phyloP scores from a whole-genome alignment of 2,329 filamentous ascomycete genomes.

The Talaromyces sp. region DNA sequence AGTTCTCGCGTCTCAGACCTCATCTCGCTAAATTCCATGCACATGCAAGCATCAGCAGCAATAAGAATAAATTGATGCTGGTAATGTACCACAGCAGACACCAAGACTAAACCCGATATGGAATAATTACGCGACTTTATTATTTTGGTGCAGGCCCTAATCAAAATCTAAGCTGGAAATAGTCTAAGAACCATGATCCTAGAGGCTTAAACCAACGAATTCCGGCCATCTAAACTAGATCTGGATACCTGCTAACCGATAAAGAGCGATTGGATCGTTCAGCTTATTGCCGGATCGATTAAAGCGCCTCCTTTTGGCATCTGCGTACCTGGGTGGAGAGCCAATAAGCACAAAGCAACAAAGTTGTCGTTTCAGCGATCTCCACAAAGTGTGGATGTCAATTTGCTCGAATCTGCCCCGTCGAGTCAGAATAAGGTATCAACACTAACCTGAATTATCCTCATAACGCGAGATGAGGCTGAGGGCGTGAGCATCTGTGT shows the following conservation, averaged over 20 bases:
- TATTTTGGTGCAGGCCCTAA: neutral
- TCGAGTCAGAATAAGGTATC: neutral
- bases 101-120: neutral
- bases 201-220: neutral
- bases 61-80: neutral
- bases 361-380: neutral
- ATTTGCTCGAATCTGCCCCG: neutral
- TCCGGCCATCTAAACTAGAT: neutral
- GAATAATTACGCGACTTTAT: neutral
- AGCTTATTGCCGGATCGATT: neutral
- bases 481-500: neutral
- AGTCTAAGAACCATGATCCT: neutral
- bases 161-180: neutral
- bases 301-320: neutral
- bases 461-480: constrained; percentile 2
- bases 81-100: neutral
- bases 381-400: neutral
- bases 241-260: neutral
- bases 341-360: neutral
- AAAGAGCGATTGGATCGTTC: neutral
- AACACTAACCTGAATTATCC: neutral
- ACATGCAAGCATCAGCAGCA: neutral
- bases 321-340: neutral
- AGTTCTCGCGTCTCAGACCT: neutral
- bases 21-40: neutral